Evolutionary conservation across 140 eudicot genomes (phyloP).

Genomic region (Senecio squalidus): DNA sequence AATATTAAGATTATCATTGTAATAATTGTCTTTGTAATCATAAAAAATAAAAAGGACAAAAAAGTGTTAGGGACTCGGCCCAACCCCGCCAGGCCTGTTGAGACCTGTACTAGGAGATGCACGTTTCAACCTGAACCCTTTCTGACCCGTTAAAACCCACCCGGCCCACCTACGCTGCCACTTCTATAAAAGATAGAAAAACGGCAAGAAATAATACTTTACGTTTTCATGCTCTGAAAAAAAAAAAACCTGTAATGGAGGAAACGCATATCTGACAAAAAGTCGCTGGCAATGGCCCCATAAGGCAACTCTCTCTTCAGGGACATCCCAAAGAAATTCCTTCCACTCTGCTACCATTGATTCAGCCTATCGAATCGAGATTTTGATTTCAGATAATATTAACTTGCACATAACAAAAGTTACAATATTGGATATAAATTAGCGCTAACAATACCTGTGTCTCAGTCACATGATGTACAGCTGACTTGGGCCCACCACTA

Average conservation of each 20-base stretch:
- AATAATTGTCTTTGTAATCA: background rate
- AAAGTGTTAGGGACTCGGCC: too few species aligned
- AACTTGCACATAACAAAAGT: background rate
- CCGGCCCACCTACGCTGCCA: too few species aligned
- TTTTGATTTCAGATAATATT: background rate
- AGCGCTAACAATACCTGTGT: constrained; percentile 57
- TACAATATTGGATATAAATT: background rate
- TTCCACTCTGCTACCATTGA: constrained; percentile 99
- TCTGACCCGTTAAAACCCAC: too few species aligned
- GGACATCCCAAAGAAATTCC: constrained; percentile 98
- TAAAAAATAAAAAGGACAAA: too few species aligned
- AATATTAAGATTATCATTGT: background rate
- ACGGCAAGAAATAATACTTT: too few species aligned
- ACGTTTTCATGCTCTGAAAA: constrained; percentile 1
- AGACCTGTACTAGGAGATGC: too few species aligned
- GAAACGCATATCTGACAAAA: constrained; percentile 78
- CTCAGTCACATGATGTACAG: constrained; percentile 87
- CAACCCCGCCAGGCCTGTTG: too few species aligned
- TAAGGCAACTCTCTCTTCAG: constrained; percentile 92
- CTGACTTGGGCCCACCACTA: constrained; percentile 73
- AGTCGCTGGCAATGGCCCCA: constrained; percentile 98
- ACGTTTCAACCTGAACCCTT: too few species aligned
- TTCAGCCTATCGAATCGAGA: constrained; percentile 63
- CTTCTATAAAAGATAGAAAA: too few species aligned
- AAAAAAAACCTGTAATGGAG: constrained; percentile 69